Evolutionary conservation across 176 grass and related monocot species (phyloP).

Genomic region (Aegilops sharonensis): DNA sequence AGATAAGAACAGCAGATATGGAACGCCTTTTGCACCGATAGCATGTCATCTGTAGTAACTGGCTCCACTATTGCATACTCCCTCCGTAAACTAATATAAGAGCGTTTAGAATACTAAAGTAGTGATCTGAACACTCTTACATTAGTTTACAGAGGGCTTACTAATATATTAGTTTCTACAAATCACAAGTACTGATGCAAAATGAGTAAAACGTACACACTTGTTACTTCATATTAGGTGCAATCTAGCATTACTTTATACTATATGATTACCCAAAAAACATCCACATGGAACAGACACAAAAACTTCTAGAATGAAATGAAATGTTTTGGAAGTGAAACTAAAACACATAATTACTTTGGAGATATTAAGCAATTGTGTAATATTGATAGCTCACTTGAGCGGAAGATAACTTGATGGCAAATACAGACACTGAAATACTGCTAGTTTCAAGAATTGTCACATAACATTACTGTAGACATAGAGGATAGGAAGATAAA

Average conservation of each 20-base stretch:
- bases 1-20: not conserved
- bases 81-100: too few relatives aligned
- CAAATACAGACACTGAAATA: constrained; percentile 5
- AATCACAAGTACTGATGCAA: not conserved
- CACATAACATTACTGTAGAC: not conserved
- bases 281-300: constrained; percentile 2
- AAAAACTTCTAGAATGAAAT: constrained; percentile 6
- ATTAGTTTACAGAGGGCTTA: not conserved
- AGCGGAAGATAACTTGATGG: not conserved
- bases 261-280: not conserved
- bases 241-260: not conserved
- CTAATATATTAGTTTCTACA: constrained; percentile 11
- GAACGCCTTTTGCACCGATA: not conserved
- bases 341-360: not conserved
- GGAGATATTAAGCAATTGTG: not conserved
- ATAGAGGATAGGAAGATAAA: not conserved
- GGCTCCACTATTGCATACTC: not conserved
- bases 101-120: too few relatives aligned
- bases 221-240: not conserved
- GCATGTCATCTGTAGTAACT: not conserved
- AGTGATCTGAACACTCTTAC: too few relatives aligned
- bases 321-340: not conserved
- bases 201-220: not conserved
- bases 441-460: not conserved
- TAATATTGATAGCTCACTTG: not conserved